Evolutionary conservation across 1,284 basidiomycete genomes (phyloP).

Genomic region (Marasmius tenuissimus): DNA sequence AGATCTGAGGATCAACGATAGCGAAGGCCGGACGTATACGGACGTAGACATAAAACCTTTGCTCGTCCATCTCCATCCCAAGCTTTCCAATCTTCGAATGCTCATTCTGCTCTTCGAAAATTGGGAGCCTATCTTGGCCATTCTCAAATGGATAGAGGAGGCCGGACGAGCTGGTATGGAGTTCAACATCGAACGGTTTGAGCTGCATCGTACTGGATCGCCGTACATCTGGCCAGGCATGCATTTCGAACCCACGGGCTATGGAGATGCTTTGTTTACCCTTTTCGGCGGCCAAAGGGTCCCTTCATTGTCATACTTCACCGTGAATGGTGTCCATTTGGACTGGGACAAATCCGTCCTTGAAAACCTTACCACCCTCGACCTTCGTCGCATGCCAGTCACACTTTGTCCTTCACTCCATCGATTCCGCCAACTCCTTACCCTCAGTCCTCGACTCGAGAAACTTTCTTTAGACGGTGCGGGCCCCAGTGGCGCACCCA

Average conservation of each 20-base stretch:
- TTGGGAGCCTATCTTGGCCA: conserved; percentile 48
- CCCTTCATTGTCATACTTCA: conserved; percentile 43
- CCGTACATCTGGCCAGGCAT: conserved; percentile 44
- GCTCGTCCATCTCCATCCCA: conserved; percentile 45
- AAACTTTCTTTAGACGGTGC: conserved; percentile 60
- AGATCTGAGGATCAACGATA: conserved; percentile 56
- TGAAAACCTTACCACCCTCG: conserved; percentile 54
- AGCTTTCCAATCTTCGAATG: conserved; percentile 52
- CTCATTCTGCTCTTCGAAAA: conserved; percentile 52
- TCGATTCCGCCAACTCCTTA: conserved; percentile 53
- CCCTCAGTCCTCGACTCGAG: conserved; percentile 43
- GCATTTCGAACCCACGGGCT: conserved; percentile 31
- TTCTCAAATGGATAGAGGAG: conserved; percentile 44
- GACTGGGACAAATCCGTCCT: conserved; percentile 51
- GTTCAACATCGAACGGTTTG: conserved; percentile 47
- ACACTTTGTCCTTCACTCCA: conserved; percentile 44
- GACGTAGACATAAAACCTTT: conserved; percentile 42
- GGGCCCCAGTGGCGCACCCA: conserved; percentile 41
- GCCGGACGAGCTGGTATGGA: not conserved
- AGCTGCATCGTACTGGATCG: conserved; percentile 53
- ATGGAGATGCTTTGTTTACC: conserved; percentile 31
- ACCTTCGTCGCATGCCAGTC: conserved; percentile 57
- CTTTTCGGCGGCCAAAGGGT: conserved; percentile 47
- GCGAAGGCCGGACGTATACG: conserved; percentile 34
- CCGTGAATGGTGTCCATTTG: conserved; percentile 54